Evolutionary conservation across 208 protist species (phyloP).

Genomic region (Entamoeba invadens): DNA sequence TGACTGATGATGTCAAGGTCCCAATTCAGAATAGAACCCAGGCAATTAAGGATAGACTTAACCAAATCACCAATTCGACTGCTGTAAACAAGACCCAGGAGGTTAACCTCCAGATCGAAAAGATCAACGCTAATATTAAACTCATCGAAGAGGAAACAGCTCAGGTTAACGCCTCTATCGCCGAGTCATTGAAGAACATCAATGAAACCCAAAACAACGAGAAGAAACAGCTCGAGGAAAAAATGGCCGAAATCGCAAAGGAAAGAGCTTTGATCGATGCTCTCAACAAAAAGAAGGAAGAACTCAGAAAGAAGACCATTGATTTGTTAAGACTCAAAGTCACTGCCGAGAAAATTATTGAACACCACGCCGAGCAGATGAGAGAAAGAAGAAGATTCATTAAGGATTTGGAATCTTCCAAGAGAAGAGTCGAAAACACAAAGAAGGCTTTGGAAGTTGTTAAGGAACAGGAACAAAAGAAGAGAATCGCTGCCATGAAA

Average conservation of each 20-base stretch:
- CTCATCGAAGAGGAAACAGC: background rate
- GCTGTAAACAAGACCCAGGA: background rate
- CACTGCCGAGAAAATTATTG: background rate
- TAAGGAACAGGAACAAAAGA: background rate
- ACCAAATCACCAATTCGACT: background rate
- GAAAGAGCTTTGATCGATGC: background rate
- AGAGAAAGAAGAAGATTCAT: background rate
- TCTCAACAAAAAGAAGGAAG: background rate
- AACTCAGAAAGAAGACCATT: background rate
- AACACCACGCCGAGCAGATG: background rate
- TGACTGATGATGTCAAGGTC: background rate
- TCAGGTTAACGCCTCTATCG: background rate
- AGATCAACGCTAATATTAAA: background rate
- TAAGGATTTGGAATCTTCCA: background rate
- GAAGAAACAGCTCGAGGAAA: background rate
- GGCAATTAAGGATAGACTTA: background rate
- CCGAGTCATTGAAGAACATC: background rate
- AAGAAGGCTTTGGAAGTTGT: background rate
- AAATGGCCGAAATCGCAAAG: background rate
- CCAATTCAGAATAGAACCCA: background rate
- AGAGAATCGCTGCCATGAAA: background rate
- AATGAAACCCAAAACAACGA: background rate
- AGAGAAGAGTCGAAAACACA: background rate
- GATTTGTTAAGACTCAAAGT: background rate
- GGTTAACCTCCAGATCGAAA: background rate